Percentiles rank a stretch among this genome's conserved stretches.
phyloP scores from a whole-genome alignment of 768 basidiomycete species.

The Hygrophoropsis aurantiaca region DNA sequence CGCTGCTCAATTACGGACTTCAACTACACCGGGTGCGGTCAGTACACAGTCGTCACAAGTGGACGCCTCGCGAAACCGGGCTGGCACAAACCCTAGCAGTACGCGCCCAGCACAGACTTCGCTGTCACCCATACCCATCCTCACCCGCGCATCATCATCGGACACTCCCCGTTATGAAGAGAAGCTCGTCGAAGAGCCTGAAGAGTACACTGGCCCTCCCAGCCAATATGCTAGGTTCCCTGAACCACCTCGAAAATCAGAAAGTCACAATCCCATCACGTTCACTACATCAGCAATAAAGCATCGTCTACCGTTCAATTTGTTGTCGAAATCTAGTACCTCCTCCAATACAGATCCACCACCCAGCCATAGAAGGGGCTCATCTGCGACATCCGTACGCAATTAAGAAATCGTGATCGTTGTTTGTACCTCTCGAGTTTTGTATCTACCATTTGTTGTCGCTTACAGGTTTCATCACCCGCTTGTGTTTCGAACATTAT shows the following conservation, averaged over 20 bases:
- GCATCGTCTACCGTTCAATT: conserved; percentile 68
- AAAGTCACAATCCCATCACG: conserved; percentile 34
- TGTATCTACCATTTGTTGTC: conserved; percentile 18
- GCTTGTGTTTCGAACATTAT: too few species aligned
- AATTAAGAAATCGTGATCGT: conserved; percentile 14
- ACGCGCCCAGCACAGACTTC: conserved; percentile 41
- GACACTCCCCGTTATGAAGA: conserved; percentile 43
- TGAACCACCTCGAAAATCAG: conserved; percentile 57
- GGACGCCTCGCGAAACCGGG: conserved; percentile 50
- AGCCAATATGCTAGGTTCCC: conserved; percentile 72
- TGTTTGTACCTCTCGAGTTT: conserved; percentile 7
- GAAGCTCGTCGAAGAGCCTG: conserved; percentile 43
- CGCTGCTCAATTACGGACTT: conserved; percentile 70
- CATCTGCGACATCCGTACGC: conserved; percentile 39
- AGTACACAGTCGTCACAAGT: conserved; percentile 39
- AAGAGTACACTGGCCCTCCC: conserved; percentile 62
- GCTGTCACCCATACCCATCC: conserved; percentile 40
- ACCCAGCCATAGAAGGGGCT: conserved; percentile 42
- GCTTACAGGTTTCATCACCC: too few species aligned
- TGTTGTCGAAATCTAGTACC: conserved; percentile 53
- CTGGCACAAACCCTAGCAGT: conserved; percentile 65
- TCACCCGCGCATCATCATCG: conserved; percentile 56
- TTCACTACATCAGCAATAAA: conserved; percentile 49
- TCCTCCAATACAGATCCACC: conserved; percentile 32
- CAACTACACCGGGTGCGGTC: conserved; percentile 36